Evolutionary conservation across 1,284 basidiomycete species (phyloP).

Genomic region (Pyrrhoderma noxium): DNA sequence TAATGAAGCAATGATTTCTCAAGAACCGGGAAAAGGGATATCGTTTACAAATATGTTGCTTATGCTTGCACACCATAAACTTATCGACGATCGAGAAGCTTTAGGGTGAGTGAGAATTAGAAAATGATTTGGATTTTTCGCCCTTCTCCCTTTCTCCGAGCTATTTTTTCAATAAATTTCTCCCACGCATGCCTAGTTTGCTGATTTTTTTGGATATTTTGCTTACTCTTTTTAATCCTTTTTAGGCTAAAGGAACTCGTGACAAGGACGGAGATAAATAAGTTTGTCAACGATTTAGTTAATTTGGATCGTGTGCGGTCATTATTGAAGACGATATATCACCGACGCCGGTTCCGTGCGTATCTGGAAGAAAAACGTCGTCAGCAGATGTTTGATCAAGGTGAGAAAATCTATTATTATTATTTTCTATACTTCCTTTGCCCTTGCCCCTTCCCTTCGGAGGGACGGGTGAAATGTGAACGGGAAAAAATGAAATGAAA

Average conservation of each 20-base stretch:
- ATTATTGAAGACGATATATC: constrained; percentile 67
- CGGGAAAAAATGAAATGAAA: not conserved
- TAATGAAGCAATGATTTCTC: constrained; percentile 76
- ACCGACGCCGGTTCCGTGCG: constrained; percentile 61
- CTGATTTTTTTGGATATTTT: too few relatives aligned
- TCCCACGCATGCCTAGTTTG: too few relatives aligned
- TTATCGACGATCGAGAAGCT: constrained; percentile 85
- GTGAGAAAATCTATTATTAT: constrained; percentile 22
- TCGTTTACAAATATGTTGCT: constrained; percentile 90
- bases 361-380: constrained; percentile 32
- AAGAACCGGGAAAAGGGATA: constrained; percentile 72
- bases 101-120: constrained; percentile 55
- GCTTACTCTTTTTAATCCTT: not conserved
- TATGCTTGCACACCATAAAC: constrained; percentile 84
- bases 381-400: constrained; percentile 28
- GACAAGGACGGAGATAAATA: constrained; percentile 66
- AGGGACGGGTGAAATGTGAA: too few relatives aligned
- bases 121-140: too few relatives aligned
- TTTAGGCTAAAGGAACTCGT: constrained; percentile 76
- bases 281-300: constrained; percentile 74
- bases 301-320: constrained; percentile 81
- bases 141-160: too few relatives aligned
- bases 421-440: not conserved
- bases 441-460: not conserved
- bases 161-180: not conserved